Percentiles rank a stretch among this genome's conserved stretches.
Evolutionary conservation across 371 early-diverging fungal species (phyloP).

Genomic region (Sporodiniella umbellata): DNA sequence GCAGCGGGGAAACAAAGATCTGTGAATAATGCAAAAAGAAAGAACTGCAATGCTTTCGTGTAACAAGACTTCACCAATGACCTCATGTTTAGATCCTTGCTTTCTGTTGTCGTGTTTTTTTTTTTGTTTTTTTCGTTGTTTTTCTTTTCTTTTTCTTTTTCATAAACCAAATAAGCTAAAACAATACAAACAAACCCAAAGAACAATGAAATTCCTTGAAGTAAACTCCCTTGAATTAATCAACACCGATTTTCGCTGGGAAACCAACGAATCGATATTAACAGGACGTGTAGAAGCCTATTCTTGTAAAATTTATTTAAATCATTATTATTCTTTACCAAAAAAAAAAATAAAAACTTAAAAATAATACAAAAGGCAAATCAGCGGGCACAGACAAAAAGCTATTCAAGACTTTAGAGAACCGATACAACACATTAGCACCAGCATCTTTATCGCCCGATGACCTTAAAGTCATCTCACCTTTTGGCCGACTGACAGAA

Average conservation of each 20-base stretch:
- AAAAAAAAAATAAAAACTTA: no score
- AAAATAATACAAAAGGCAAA: no score
- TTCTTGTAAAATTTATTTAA: slow-evolving; percentile 60
- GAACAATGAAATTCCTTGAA: slow-evolving; percentile 46
- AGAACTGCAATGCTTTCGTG: no score
- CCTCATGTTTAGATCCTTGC: neutral
- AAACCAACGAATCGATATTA: slow-evolving; percentile 59
- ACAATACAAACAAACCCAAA: no score
- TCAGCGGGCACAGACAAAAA: slow-evolving; percentile 88
- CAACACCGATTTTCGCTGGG: slow-evolving; percentile 57
- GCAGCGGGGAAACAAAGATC: no score
- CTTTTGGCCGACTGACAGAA: slow-evolving; percentile 83
- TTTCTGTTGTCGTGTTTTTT: no score
- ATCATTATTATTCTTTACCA: neutral
- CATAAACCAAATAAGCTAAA: no score
- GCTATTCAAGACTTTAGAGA: slow-evolving; percentile 77
- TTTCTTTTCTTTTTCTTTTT: neutral
- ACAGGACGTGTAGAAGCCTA: slow-evolving; percentile 86
- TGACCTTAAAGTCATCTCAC: slow-evolving; percentile 59
- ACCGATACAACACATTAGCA: slow-evolving; percentile 61
- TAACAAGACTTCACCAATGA: no score
- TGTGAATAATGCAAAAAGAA: no score
- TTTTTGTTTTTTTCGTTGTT: neutral
- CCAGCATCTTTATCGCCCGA: slow-evolving; percentile 56
- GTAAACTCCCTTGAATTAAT: slow-evolving; percentile 52